Percentiles rank a stretch among this genome's conserved stretches.
Conservation (phyloP, 1,284 basidiomycete genomes). For the Melampsora medusae region DNA sequence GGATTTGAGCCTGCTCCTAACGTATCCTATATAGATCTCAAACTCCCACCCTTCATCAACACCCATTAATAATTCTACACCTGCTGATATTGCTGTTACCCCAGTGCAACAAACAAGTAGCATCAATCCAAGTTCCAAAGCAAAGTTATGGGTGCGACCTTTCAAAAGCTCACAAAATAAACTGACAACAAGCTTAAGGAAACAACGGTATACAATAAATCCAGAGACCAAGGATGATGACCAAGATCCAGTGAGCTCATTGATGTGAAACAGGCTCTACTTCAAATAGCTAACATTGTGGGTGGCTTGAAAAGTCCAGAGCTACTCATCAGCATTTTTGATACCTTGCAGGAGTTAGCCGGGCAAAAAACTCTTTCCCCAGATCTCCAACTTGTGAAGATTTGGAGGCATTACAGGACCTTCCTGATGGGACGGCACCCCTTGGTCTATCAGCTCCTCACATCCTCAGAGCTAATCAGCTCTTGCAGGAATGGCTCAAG, state of each 20-base stretch:
- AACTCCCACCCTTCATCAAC: no score
- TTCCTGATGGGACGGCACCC: background rate
- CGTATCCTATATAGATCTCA: no score
- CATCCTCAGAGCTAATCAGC: background rate
- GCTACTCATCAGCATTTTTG: background rate
- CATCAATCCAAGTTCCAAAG: no score
- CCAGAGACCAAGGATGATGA: slow-evolving; percentile 6
- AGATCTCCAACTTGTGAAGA: slow-evolving; percentile 13
- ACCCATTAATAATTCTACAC: no score
- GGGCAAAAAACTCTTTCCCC: slow-evolving; percentile 9
- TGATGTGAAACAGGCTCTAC: background rate
- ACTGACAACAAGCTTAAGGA: background rate
- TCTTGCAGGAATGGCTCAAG: background rate
- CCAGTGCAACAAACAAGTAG: no score
- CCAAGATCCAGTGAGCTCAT: background rate
- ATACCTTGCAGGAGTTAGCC: background rate
- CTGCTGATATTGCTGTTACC: no score
- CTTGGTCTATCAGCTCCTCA: background rate
- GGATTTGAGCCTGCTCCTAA: no score
- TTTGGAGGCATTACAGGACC: background rate
- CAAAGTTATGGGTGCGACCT: no score
- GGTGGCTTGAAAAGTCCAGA: background rate
- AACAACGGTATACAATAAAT: background rate
- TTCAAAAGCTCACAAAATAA: no score
- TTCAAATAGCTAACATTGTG: background rate